Base-by-base conservation (phyloP, 805 yeast genomes). In the Hagleromyces aurorensis region DNA sequence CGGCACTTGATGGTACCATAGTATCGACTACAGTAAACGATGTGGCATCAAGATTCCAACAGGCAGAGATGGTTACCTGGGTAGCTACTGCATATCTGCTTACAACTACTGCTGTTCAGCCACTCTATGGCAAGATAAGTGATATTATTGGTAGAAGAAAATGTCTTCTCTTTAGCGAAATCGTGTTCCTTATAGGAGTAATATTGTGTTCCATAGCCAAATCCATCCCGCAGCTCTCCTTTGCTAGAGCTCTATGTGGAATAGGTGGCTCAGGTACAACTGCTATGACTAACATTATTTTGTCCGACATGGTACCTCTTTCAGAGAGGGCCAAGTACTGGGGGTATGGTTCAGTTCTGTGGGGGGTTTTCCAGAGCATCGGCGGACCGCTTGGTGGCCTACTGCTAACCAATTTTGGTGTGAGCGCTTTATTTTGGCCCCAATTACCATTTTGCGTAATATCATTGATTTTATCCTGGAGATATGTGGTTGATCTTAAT, bases 81-180 rank as follows among this genome's bases (percentile, higher is more conserved):
- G 78, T 80, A 3, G 85, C 86, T 3, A 73, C 86, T 0, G 70
- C 82, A 1, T 75, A 78, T 32, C 59, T 82, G 18, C 56, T 82
- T 16, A 76, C 87, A 1, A 74, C 72, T 37, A 70, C 83, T 3
- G 81, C 82, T 1, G 77, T 78, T 51, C 87, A 79, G 54, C 87
- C 85, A 1, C 50, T 81, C 15, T 77, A 74, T 33, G 91, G 89
- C 4, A 70, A 78, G 34, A 58, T 79, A 18, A 69, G 80, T 23
- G 89, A 82, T 41, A 69, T 81, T 13, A 60, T 68, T 38, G 80
- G 81, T 5, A 55, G 81, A 28, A 65, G 65, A 32, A 52, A 57
- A 7, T 61, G 69, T 6, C 48, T 72, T 7, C 35, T 71, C 5
- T 37, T 55, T 22, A 69, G 70, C 1, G 67, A 71, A 25, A 48